Conservation (phyloP, 352 stramenopile species). For the Pythium dissotocum region DNA sequence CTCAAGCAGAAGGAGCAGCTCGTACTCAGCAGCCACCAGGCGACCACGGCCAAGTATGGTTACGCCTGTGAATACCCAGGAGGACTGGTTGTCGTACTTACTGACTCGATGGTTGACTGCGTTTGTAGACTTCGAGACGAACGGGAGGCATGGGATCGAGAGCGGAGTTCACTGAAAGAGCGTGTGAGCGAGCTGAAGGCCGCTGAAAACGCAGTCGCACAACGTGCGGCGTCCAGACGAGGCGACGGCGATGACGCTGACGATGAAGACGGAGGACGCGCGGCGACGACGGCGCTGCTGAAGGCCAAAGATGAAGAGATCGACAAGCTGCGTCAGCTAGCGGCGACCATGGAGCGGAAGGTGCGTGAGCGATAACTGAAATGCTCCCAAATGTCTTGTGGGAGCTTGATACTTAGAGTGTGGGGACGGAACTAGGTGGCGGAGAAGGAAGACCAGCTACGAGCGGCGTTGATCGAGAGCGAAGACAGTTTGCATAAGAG, state of each 20-base stretch:
- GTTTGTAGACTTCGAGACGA: conserved; percentile 55
- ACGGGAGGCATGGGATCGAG: conserved; percentile 46
- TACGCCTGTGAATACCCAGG: background rate
- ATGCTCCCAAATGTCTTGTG: too few species aligned
- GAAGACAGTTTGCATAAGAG: conserved; percentile 57
- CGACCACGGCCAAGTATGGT: conserved; percentile 48
- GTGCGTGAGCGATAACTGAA: conserved; percentile 19
- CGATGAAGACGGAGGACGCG: conserved; percentile 19
- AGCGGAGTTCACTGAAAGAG: conserved; percentile 52
- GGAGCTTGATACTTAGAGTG: background rate
- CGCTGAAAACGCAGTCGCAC: conserved; percentile 35
- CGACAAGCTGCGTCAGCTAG: conserved; percentile 44
- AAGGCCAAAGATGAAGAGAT: conserved; percentile 52
- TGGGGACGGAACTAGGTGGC: conserved; percentile 33
- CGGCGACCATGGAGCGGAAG: conserved; percentile 50
- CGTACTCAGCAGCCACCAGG: conserved; percentile 61
- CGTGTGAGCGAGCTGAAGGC: conserved; percentile 56
- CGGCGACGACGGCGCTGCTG: conserved; percentile 30
- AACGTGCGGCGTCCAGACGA: background rate
- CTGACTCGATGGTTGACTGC: background rate
- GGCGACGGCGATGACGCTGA: conserved; percentile 12
- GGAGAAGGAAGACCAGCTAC: conserved; percentile 49
- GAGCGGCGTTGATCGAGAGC: conserved; percentile 33
- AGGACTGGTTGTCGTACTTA: background rate
- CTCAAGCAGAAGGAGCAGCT: conserved; percentile 74